phyloP scores from a whole-genome alignment of 148 eudicot species.

The Fagopyrum homotropicum region DNA sequence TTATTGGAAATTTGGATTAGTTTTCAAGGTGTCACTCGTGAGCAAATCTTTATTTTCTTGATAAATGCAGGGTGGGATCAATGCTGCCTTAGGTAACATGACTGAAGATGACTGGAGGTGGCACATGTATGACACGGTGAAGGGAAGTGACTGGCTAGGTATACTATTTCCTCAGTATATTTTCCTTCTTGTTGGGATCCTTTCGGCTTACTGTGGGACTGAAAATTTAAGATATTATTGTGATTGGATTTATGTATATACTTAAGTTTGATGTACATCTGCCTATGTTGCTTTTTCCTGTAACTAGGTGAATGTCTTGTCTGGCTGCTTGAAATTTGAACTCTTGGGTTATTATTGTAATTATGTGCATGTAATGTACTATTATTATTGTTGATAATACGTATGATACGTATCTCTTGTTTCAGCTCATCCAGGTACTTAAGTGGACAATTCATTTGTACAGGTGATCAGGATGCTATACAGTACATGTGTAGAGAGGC shows the following conservation, averaged over 20 bases:
- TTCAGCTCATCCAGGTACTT: too few species aligned
- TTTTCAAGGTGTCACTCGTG: neutral
- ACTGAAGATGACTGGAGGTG: slow-evolving; percentile 98
- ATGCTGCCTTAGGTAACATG: slow-evolving; percentile 99
- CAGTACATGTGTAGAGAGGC: slow-evolving; percentile 99
- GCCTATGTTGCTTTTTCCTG: slow-evolving; percentile 20
- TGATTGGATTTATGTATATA: too few species aligned
- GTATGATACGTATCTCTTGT: neutral
- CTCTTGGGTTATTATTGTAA: slow-evolving; percentile 86
- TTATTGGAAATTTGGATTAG: too few species aligned
- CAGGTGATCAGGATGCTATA: slow-evolving; percentile 99
- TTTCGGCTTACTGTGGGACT: too few species aligned
- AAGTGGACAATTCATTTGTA: neutral
- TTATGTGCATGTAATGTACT: too few species aligned
- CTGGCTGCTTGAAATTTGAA: slow-evolving; percentile 84
- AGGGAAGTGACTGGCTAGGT: slow-evolving; percentile 99
- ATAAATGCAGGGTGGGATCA: slow-evolving; percentile 83
- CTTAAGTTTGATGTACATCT: neutral
- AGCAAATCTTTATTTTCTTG: neutral
- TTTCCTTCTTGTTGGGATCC: too few species aligned
- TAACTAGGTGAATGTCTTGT: too few species aligned
- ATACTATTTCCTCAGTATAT: neutral
- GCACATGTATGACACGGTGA: slow-evolving; percentile 99
- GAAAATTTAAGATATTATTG: too few species aligned
- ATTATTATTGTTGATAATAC: neutral